Conservation (phyloP, 495 filamentous ascomycete species). For the Lichenothelia convexa region DNA sequence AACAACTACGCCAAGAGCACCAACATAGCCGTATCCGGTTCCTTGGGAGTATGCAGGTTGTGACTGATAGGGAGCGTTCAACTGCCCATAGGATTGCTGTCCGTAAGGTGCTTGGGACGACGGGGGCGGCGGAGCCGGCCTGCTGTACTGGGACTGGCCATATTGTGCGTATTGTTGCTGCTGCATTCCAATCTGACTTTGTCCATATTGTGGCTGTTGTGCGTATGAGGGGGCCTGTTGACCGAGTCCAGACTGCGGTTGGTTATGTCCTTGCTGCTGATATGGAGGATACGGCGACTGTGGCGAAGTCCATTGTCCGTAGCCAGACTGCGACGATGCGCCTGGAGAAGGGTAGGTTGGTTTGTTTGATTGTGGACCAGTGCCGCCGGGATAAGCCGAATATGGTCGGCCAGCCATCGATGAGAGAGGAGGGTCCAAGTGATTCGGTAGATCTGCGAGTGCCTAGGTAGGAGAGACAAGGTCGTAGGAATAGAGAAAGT, state of each 20-base stretch:
- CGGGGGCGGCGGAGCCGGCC: constrained; percentile 4
- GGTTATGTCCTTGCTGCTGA: constrained; percentile 1
- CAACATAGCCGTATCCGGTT: constrained; percentile 13
- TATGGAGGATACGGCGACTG: constrained; percentile 2
- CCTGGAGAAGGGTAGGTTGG: constrained; percentile 1
- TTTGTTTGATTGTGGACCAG: constrained; percentile 6
- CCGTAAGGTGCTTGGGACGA: background rate
- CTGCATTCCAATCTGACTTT: background rate
- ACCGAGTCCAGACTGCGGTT: constrained; percentile 3
- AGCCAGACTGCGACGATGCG: constrained; percentile 5
- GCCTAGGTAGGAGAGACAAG: background rate
- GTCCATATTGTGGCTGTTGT: constrained; percentile 6
- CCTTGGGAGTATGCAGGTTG: constrained; percentile 4
- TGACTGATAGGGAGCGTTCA: constrained; percentile 1
- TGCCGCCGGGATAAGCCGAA: constrained; percentile 4
- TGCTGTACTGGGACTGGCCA: constrained; percentile 2
- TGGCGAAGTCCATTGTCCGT: constrained; percentile 4
- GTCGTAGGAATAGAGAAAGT: background rate
- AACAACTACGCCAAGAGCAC: constrained; percentile 3
- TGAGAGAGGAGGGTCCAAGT: constrained; percentile 5
- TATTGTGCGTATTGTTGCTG: background rate
- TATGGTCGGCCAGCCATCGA: constrained; percentile 6
- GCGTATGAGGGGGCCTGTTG: constrained; percentile 10
- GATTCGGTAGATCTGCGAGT: background rate
- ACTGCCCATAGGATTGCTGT: constrained; percentile 1